These are phyloP conservation scores for Teratosphaeria pseudoeucalypti DNA, from an alignment of 2,329 filamentous ascomycete genomes.

Conservation along the genomic window DNA sequence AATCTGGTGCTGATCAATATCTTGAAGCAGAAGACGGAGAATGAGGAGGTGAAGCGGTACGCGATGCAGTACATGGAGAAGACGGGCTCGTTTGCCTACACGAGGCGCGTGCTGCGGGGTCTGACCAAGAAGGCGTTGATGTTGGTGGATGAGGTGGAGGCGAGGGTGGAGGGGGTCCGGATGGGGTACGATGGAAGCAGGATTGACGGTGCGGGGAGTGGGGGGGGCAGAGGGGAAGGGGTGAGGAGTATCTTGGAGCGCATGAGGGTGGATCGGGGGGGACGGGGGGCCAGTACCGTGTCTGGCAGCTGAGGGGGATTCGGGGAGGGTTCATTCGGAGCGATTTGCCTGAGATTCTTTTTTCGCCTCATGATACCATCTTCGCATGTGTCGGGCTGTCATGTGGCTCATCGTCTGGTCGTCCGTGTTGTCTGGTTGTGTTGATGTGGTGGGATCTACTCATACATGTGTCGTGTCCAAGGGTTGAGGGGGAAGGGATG, in stretches of 20 bases:
- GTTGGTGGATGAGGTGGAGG: slow-evolving; percentile 33
- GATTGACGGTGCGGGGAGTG: slow-evolving; percentile 25
- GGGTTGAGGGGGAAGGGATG: not conserved
- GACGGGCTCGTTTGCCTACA: slow-evolving; percentile 84
- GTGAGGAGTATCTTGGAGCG: slow-evolving; percentile 32
- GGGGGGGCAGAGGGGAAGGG: slow-evolving; percentile 2
- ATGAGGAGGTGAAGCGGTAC: slow-evolving; percentile 83
- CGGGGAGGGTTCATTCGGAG: not conserved
- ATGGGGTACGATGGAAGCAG: slow-evolving; percentile 25
- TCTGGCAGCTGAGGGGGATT: not conserved
- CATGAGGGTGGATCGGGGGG: slow-evolving; percentile 24
- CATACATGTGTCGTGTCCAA: too few species aligned
- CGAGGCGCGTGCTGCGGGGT: slow-evolving; percentile 47
- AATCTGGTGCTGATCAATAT: slow-evolving; percentile 84
- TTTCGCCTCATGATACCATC: not conserved
- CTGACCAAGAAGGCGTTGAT: slow-evolving; percentile 33
- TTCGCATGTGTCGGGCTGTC: not conserved
- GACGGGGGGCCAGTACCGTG: not conserved
- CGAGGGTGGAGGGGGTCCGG: slow-evolving; percentile 1
- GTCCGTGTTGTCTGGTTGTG: not conserved
- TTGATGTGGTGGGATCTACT: not conserved
- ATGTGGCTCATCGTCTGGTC: not conserved
- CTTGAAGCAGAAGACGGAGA: slow-evolving; percentile 75
- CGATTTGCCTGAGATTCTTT: not conserved
- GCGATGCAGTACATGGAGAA: slow-evolving; percentile 74